phyloP scores from a whole-genome alignment of 352 stramenopile species.

The Globisporangium cylindrosporum region DNA sequence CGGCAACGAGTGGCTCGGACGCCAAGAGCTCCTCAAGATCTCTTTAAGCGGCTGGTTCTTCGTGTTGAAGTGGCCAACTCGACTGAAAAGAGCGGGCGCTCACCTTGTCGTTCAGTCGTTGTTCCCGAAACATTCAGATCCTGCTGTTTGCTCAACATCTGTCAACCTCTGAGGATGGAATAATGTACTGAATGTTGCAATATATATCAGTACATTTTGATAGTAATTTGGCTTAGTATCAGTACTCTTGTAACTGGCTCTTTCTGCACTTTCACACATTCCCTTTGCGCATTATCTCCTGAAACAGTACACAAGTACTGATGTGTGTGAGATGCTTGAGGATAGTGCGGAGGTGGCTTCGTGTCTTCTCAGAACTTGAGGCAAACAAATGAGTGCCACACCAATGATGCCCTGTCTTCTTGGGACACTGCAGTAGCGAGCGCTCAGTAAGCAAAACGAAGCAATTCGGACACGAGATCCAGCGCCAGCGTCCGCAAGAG shows the following conservation, averaged over 20 bases:
- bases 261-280: no score
- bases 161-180: background rate
- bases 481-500: background rate
- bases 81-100: background rate
- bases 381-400: background rate
- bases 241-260: no score
- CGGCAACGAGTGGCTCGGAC: background rate
- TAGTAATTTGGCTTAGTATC: no score
- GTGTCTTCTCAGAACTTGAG: background rate
- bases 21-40: background rate
- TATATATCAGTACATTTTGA: background rate
- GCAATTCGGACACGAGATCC: background rate
- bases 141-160: background rate
- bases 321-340: background rate
- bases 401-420: background rate
- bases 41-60: background rate
- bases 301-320: background rate
- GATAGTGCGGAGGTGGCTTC: background rate
- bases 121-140: background rate
- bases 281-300: no score
- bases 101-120: background rate
- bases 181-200: background rate
- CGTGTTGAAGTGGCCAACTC: background rate
- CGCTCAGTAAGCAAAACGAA: background rate
- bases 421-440: background rate